Evolutionary conservation across 352 stramenopile species (phyloP), one percentile per base, ranked within the genome.

Genomic region (Phytopythium oedochilum): DNA sequence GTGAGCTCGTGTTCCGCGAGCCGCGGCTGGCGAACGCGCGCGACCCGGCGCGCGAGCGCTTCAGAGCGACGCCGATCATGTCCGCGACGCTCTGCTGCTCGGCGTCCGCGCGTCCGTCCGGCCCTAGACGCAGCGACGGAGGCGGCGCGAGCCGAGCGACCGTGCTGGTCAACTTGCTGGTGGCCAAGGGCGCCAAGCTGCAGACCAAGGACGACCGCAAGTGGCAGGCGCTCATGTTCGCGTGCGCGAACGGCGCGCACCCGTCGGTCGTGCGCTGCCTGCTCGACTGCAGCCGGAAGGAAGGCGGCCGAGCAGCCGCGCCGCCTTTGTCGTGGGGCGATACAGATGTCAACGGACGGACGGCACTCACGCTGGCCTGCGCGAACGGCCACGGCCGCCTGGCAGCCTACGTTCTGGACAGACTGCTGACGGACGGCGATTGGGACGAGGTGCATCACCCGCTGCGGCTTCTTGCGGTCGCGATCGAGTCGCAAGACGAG

Each of bases 181-280:
- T 63, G 23, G 48, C 38, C 22, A 68, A 71, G 42, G 64, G 64
- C 20, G 64, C 64, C 25, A 65, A 36, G n/a, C 53, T 71, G 20
- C 47, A 55, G 20, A 63, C 60, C 36, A 68, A 68, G 53, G 60
- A 71, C 50, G 57, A 60, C 34, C 64, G 55, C 53, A 55, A 55
- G 1, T 26, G 53, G 12, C 50, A 56, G 32, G 53, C 59, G 40
- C 50, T 72, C 20, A 64, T 69, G 60, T 39, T 50, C 35, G 53
- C 52, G 39, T 66, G 60, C 25, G 60, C 46, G 26, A 46, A 40
- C 42, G 64, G 60, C 31, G 53, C 38, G 3, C 54, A 55, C 38
- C 39, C 43, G 15, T 31, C 23, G 15, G 26, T 70, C n/a, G 23
- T 70, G 32, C 55, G 61, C 20, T 61, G 44, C 38, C 39, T 70